phyloP scores from a whole-genome alignment of 495 filamentous ascomycete species.

The Aspergillus hancockii region DNA sequence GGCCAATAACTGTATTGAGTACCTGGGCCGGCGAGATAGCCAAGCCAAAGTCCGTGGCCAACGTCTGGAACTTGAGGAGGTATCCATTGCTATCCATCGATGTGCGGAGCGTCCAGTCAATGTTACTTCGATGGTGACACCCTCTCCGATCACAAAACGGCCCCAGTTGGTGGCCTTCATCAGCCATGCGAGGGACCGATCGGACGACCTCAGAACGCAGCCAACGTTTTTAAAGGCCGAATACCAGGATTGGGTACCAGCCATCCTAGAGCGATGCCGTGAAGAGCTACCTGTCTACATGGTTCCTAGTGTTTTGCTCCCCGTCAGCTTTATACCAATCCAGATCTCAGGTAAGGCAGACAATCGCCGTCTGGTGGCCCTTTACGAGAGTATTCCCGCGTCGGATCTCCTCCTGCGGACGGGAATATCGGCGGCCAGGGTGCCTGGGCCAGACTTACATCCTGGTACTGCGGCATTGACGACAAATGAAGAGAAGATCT shows the following conservation, averaged over 20 bases:
- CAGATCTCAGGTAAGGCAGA: constrained; percentile 40
- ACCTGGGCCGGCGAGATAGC: constrained; percentile 11
- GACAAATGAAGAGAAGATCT: neutral
- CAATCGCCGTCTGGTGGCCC: constrained; percentile 24
- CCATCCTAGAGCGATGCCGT: constrained; percentile 20
- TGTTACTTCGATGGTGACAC: constrained; percentile 25
- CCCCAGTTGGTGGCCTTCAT: constrained; percentile 29
- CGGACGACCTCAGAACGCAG: neutral
- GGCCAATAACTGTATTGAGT: constrained; percentile 17
- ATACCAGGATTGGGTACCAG: constrained; percentile 16
- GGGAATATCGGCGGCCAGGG: neutral
- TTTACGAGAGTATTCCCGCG: constrained; percentile 20
- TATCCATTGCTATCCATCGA: constrained; percentile 27
- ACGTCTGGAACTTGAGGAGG: constrained; percentile 40
- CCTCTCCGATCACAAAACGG: constrained; percentile 21
- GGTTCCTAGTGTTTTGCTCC: constrained; percentile 38
- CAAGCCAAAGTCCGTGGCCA: constrained; percentile 36
- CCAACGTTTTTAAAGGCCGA: neutral
- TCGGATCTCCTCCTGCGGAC: constrained; percentile 7
- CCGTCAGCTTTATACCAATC: constrained; percentile 24
- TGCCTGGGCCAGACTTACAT: neutral
- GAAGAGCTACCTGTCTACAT: constrained; percentile 40
- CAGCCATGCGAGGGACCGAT: constrained; percentile 5
- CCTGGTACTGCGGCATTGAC: neutral
- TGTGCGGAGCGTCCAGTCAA: constrained; percentile 24